These are phyloP conservation scores for Hortaea werneckii DNA, from an alignment of 2,329 filamentous ascomycete species.

Conservation along the genomic window DNA sequence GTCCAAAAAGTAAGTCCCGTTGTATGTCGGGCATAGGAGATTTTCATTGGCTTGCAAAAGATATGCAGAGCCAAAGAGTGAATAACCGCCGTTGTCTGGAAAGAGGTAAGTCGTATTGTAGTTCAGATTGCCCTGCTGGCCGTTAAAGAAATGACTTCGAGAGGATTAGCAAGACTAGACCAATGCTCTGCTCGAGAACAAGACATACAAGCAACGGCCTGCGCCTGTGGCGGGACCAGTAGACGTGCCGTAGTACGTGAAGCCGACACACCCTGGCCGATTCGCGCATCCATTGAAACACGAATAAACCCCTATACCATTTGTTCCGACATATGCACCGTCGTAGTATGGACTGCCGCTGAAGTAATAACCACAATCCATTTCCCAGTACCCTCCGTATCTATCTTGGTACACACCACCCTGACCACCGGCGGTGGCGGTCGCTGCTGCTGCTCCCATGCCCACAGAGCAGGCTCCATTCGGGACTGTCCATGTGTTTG, in stretches of 20 bases:
- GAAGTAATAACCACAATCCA: background rate
- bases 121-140: conserved; percentile 1
- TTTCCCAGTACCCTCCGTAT: conserved; percentile 2
- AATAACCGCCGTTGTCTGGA: background rate
- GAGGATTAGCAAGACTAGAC: background rate
- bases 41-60: background rate
- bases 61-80: conserved; percentile 1
- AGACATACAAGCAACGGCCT: conserved; percentile 1
- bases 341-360: conserved; percentile 1
- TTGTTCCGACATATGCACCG: background rate
- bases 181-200: background rate
- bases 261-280: background rate
- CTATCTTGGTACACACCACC: conserved; percentile 2
- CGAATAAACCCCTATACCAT: background rate
- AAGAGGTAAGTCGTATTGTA: background rate
- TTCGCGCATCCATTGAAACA: conserved; percentile 4
- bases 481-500: conserved; percentile 1
- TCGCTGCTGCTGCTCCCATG: background rate
- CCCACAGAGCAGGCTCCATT: background rate
- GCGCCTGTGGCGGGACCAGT: background rate
- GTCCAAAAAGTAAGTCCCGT: background rate
- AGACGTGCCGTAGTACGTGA: conserved; percentile 1
- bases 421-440: background rate
- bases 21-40: background rate
- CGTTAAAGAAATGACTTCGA: background rate